Percentiles rank a stretch among this genome's conserved stretches.
Conservation (phyloP, 2,329 filamentous ascomycete species). For the Fusarium avenaceum region DNA sequence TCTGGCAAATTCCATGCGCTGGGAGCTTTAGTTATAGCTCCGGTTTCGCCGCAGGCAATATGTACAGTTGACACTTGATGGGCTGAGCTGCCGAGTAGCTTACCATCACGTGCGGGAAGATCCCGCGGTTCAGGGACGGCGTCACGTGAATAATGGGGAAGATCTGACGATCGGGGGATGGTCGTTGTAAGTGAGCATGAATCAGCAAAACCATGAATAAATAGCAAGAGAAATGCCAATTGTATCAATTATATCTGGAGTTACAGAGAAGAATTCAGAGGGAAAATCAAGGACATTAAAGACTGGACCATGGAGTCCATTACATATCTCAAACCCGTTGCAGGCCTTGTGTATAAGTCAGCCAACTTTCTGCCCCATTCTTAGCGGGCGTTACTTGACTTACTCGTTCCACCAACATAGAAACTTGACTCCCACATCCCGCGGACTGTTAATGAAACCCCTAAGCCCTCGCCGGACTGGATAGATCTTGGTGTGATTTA, state of each 20-base stretch:
- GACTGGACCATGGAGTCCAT: neutral
- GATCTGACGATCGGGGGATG: neutral
- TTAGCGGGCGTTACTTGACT: too few relatives aligned
- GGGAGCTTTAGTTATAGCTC: conserved; percentile 28
- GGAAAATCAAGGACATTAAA: neutral
- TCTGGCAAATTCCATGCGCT: conserved; percentile 12
- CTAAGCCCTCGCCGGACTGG: too few relatives aligned
- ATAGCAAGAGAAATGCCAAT: neutral
- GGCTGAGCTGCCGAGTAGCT: neutral
- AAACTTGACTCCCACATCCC: too few relatives aligned
- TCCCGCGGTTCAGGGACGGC: neutral
- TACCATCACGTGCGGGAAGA: neutral
- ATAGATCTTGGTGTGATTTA: too few relatives aligned
- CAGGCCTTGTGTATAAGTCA: too few relatives aligned
- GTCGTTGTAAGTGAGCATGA: neutral
- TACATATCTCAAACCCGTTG: neutral
- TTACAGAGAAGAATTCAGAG: neutral
- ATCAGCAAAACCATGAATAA: too few relatives aligned
- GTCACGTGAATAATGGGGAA: neutral
- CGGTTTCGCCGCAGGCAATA: conserved; percentile 38
- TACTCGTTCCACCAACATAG: too few relatives aligned
- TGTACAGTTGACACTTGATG: conserved; percentile 8
- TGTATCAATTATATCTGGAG: rapidly evolving
- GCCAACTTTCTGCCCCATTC: too few relatives aligned
- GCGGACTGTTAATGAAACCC: too few relatives aligned